A percentile compares a stretch with the other conserved stretches of the same genome.
phyloP scores from a whole-genome alignment of 371 early-diverging fungal species.

The Basidiobolus meristosporus region DNA sequence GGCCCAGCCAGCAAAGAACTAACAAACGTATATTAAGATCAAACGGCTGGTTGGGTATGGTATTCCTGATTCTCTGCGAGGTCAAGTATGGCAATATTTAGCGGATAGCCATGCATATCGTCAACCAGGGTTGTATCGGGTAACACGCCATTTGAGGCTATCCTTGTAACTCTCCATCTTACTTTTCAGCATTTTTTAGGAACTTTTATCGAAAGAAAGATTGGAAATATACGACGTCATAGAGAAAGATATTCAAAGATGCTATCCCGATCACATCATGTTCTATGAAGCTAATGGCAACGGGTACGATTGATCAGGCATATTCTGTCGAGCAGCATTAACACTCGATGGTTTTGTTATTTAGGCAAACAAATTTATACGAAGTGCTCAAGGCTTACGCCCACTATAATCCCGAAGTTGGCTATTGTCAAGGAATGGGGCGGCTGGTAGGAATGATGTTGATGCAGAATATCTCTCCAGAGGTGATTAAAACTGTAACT shows the following conservation, averaged over 20 bases:
- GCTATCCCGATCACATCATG: slow-evolving; percentile 69
- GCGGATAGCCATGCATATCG: slow-evolving; percentile 24
- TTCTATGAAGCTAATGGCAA: slow-evolving; percentile 43
- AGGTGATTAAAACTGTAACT: too few relatives aligned
- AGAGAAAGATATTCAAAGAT: slow-evolving; percentile 71
- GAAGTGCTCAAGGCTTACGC: slow-evolving; percentile 71
- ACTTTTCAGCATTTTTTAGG: slow-evolving; percentile 4
- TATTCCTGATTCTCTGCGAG: slow-evolving; percentile 51
- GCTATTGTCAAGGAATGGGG: slow-evolving; percentile 96
- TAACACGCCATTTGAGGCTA: slow-evolving; percentile 4
- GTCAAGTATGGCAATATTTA: slow-evolving; percentile 50
- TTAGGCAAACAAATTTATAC: slow-evolving; percentile 36
- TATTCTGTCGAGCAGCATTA: neutral
- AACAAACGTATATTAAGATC: slow-evolving; percentile 15
- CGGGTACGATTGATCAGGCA: slow-evolving; percentile 15
- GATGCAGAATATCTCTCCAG: slow-evolving; percentile 26
- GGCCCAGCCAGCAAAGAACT: neutral
- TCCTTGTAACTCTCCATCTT: slow-evolving; percentile 5
- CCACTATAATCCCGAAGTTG: slow-evolving; percentile 68
- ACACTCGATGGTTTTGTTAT: neutral
- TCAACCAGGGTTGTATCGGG: slow-evolving; percentile 22
- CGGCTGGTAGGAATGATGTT: slow-evolving; percentile 78
- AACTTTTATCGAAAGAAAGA: slow-evolving; percentile 9
- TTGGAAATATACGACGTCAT: slow-evolving; percentile 59
- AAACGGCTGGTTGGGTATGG: slow-evolving; percentile 53